Evolutionary conservation across 164 flowering plant species (phyloP).

Genomic region (Pachysandra terminalis): DNA sequence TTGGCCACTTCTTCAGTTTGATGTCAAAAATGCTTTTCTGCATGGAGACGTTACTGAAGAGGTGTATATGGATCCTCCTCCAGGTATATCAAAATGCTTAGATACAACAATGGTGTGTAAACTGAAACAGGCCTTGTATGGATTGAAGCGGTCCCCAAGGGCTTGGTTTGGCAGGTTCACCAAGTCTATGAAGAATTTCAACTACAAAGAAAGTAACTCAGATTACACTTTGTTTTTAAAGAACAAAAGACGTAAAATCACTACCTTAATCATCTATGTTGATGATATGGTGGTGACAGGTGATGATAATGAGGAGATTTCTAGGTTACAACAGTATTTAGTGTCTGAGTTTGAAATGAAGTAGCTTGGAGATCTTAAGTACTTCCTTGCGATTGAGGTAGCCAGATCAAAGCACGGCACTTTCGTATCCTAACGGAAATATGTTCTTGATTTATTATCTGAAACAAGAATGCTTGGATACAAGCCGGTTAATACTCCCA

Average conservation of each 20-base stretch:
- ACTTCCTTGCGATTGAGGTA: slow-evolving; percentile 1
- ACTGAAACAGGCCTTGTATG: not conserved
- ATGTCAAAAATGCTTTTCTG: not conserved
- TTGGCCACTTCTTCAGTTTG: not conserved
- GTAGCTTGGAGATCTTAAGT: slow-evolving; percentile 3
- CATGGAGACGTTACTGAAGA: not conserved
- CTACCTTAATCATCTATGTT: slow-evolving; percentile 3
- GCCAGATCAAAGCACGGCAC: slow-evolving; percentile 3
- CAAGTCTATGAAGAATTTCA: not conserved
- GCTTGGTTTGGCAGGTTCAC: slow-evolving; percentile 8
- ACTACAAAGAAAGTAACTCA: slow-evolving; percentile 1
- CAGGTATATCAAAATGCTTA: not conserved
- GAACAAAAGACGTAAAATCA: slow-evolving; percentile 7
- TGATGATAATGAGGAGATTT: slow-evolving; percentile 10
- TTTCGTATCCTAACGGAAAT: not conserved
- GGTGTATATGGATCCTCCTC: not conserved
- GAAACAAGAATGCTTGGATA: not conserved
- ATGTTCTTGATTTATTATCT: not conserved
- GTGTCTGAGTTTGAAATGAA: not conserved
- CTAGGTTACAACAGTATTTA: slow-evolving; percentile 4
- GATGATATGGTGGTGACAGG: slow-evolving; percentile 12
- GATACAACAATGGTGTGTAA: slow-evolving; percentile 4
- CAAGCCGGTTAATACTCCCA: not conserved
- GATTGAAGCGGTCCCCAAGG: slow-evolving; percentile 6
- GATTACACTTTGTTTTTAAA: slow-evolving; percentile 10